Evolutionary conservation across 139 green algal species (phyloP), one percentile per base, ranked within the genome.

Genomic region (Volvox reticuliferus): DNA sequence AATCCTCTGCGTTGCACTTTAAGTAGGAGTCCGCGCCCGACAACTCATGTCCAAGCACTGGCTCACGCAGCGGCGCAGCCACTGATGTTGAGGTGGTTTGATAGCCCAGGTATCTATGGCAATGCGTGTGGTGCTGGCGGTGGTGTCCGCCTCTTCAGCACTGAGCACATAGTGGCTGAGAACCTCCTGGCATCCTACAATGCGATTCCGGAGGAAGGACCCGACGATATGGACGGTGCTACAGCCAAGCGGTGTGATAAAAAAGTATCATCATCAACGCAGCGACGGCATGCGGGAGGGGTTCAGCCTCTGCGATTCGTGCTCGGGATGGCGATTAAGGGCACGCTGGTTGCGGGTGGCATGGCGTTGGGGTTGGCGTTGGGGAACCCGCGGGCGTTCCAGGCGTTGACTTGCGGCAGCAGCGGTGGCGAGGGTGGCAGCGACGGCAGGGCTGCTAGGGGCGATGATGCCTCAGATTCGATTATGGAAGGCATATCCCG

Each of bases 311-410:
- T 82, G 69, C 85, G 37, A 3, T 14, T 82, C 9, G 1, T 89
- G 69, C 35, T 82, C 2, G 85, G 85, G 12, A 12, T 89, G 85
- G 44, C 61, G 69, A 3, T 89, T 19, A 89, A 89, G 69, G 71
- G 69, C 19, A 82, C 44, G n/a, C 44, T 89, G 26, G 44, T 89
- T 71, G 69, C 71, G n/a, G 85, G 85, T 37, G 85, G 69, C n/a
- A 82, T 89, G 69, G 85, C 20, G 44, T 32, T 61, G 3, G 85
- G 85, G 12, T 28, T 89, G 44, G 44, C 36, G 13, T 9, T 55
- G 44, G 44, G 44, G 44, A 55, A 55, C 44, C 44, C 44, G 9
- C 44, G 44, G 44, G 44, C 44, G 44, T 55, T 55, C 44, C 44
- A 55, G 44, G 44, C 44, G 44, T 44, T 84, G 24, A 81, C 75